Conservation (phyloP, 1,284 basidiomycete species). For the Dichomitus squalens region DNA sequence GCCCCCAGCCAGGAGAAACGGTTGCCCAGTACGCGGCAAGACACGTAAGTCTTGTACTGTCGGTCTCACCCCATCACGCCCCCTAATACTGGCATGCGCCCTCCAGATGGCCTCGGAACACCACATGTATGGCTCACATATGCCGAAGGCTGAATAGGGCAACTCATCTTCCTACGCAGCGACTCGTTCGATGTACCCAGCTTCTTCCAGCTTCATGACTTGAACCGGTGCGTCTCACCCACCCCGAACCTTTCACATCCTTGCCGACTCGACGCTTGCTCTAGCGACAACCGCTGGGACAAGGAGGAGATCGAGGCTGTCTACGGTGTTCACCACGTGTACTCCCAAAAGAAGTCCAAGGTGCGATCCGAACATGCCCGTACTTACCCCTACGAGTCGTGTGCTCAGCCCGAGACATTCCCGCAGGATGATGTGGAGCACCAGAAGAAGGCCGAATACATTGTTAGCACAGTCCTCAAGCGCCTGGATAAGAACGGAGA, state of each 20-base stretch:
- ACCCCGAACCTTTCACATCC: too few species aligned
- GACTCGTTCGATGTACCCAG: conserved; percentile 78
- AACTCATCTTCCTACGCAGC: conserved; percentile 39
- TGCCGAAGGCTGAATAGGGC: not conserved
- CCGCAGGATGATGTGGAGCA: conserved; percentile 75
- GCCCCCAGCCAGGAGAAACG: conserved; percentile 31
- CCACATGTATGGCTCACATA: conserved; percentile 62
- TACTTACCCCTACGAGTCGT: not conserved
- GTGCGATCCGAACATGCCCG: conserved; percentile 39
- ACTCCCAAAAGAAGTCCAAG: conserved; percentile 85
- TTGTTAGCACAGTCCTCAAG: conserved; percentile 78
- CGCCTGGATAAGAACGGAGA: conserved; percentile 82
- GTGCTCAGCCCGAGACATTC: not conserved
- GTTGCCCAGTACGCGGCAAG: conserved; percentile 56
- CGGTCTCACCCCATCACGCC: not conserved
- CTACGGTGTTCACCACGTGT: conserved; percentile 95
- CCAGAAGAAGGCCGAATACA: conserved; percentile 81
- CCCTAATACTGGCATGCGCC: conserved; percentile 17
- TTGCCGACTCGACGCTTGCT: not conserved
- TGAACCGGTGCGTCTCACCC: conserved; percentile 64
- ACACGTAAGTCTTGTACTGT: conserved; percentile 50
- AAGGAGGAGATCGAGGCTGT: conserved; percentile 86
- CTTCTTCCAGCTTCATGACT: conserved; percentile 91
- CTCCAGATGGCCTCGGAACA: conserved; percentile 81
- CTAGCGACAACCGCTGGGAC: conserved; percentile 75